Conservation (phyloP, 2,329 filamentous ascomycete genomes). For the Ceratocystis cacaofunesta region DNA sequence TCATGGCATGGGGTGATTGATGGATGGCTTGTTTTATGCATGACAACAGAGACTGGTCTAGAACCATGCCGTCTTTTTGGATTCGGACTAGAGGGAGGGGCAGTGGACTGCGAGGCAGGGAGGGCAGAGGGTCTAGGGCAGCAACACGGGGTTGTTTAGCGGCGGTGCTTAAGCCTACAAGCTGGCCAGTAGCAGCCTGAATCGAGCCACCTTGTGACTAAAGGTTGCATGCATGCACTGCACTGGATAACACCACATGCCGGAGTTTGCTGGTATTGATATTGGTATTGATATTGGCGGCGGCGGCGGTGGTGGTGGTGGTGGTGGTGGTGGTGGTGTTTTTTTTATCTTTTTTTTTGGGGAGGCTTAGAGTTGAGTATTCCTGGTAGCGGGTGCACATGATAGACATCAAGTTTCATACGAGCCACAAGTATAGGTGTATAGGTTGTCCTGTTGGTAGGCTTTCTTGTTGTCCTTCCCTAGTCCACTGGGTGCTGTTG, state of each 20-base stretch:
- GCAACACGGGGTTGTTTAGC: not conserved
- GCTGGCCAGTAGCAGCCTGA: not conserved
- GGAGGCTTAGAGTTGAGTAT: too few relatives aligned
- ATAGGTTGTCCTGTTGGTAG: not conserved
- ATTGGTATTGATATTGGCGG: not conserved
- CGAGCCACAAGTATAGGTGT: not conserved
- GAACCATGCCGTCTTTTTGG: not conserved
- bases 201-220: not conserved
- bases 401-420: not conserved
- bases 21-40: slow-evolving; percentile 2
- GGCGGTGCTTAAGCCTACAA: not conserved
- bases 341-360: not conserved
- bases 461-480: not conserved
- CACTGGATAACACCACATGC: not conserved
- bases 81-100: not conserved
- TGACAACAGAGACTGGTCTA: slow-evolving; percentile 2
- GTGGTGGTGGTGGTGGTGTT: not conserved
- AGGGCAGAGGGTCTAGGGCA: not conserved
- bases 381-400: not conserved
- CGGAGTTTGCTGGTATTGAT: not conserved
- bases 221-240: not conserved
- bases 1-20: not conserved
- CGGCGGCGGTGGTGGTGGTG: not conserved
- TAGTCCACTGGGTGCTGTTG: too few relatives aligned
- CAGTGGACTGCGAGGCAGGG: too few relatives aligned